Conservation (phyloP, 1,139 yeast genomes). For the Geotrichum reessii region DNA sequence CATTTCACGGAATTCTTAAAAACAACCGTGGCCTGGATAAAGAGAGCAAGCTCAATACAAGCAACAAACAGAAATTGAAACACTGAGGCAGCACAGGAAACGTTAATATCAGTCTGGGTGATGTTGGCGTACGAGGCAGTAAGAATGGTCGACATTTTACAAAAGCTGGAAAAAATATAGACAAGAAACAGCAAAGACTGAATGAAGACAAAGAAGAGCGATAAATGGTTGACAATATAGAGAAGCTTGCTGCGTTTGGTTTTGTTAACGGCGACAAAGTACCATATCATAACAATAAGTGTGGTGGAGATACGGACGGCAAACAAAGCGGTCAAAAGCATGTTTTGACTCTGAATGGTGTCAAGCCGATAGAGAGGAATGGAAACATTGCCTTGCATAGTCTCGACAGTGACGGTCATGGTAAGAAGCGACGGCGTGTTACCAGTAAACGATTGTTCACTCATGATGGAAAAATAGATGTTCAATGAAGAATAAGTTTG, state of each 20-base stretch:
- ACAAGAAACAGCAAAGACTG: constrained; percentile 56
- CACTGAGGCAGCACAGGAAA: constrained; percentile 55
- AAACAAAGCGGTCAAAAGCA: constrained; percentile 34
- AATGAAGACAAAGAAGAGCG: constrained; percentile 50
- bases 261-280: constrained; percentile 21
- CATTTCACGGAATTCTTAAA: constrained; percentile 49
- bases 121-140: constrained; percentile 45
- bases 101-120: constrained; percentile 35
- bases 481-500: too few species aligned
- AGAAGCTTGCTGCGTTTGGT: constrained; percentile 48
- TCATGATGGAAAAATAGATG: neutral
- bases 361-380: constrained; percentile 38
- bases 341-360: constrained; percentile 29
- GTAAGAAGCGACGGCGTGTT: neutral
- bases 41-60: constrained; percentile 57
- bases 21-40: constrained; percentile 64
- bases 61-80: constrained; percentile 55
- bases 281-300: constrained; percentile 22
- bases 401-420: constrained; percentile 5
- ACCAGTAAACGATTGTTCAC: neutral
- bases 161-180: constrained; percentile 50
- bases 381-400: constrained; percentile 5
- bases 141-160: constrained; percentile 46
- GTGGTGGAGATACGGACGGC: constrained; percentile 41
- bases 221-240: constrained; percentile 59